Evolutionary conservation across 495 filamentous ascomycete genomes (phyloP).

Genomic region (Aspergillus conjunctus): DNA sequence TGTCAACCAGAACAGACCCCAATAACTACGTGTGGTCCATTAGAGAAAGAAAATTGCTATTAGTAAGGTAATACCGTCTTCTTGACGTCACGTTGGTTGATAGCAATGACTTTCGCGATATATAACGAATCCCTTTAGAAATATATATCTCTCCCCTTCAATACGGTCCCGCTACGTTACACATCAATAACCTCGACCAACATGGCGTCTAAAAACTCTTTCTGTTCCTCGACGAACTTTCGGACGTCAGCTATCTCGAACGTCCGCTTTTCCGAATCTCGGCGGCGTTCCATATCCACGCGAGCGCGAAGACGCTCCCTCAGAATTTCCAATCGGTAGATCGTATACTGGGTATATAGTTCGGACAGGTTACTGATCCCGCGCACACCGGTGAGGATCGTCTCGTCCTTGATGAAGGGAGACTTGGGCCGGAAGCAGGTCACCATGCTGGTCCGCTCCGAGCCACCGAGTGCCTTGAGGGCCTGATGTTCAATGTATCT

Average conservation of each 20-base stretch:
- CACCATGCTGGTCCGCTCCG: conserved; percentile 73
- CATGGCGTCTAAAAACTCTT: conserved; percentile 52
- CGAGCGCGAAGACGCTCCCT: conserved; percentile 53
- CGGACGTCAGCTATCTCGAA: conserved; percentile 42
- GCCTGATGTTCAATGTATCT: conserved; percentile 73
- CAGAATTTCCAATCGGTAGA: conserved; percentile 70
- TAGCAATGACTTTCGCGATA: too few relatives aligned
- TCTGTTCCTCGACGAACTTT: conserved; percentile 46
- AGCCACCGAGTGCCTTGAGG: conserved; percentile 59
- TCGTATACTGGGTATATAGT: conserved; percentile 66
- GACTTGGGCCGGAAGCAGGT: conserved; percentile 67
- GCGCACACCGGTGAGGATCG: conserved; percentile 62
- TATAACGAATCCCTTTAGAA: too few relatives aligned
- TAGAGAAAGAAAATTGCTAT: too few relatives aligned
- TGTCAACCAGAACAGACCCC: not conserved
- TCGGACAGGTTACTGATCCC: conserved; percentile 63
- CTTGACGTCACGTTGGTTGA: too few relatives aligned
- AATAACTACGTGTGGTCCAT: too few relatives aligned
- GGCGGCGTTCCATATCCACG: conserved; percentile 36
- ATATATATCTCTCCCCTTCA: too few relatives aligned
- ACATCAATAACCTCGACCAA: conserved; percentile 11
- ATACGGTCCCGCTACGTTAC: not conserved
- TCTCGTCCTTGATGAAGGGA: conserved; percentile 61
- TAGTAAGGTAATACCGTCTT: too few relatives aligned
- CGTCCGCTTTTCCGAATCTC: conserved; percentile 18